These are phyloP conservation scores for Pestalotiopsis sp. DNA, from an alignment of 2,329 filamentous ascomycete species.

Conservation along the genomic window DNA sequence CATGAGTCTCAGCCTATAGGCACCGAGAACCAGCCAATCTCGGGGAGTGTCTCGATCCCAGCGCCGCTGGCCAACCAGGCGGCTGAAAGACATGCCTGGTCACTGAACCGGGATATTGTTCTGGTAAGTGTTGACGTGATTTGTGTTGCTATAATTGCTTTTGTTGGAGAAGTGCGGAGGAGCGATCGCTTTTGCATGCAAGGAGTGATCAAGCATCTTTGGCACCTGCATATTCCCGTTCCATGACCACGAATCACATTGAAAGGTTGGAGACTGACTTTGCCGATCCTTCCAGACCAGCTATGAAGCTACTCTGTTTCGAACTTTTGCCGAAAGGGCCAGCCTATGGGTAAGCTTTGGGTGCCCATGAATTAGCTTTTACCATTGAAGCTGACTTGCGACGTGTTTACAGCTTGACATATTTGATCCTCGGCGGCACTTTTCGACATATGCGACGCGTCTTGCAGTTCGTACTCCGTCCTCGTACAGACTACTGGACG, in stretches of 20 bases:
- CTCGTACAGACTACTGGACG: background rate
- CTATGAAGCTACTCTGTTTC: conserved; percentile 30
- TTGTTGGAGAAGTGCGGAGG: background rate
- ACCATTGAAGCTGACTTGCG: background rate
- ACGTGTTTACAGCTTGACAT: conserved; percentile 28
- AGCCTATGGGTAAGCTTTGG: conserved; percentile 22
- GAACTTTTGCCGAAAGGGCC: conserved; percentile 30
- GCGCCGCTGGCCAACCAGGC: conserved; percentile 15
- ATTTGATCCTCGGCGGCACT: conserved; percentile 34
- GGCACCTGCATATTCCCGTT: background rate
- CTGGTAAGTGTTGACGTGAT: conserved; percentile 14
- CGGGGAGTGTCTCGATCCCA: conserved; percentile 10
- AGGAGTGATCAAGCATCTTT: background rate
- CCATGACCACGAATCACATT: background rate
- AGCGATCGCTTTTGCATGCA: background rate
- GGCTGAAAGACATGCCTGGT: conserved; percentile 28
- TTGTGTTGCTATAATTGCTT: background rate
- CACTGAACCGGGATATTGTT: conserved; percentile 23
- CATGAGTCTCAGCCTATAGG: background rate
- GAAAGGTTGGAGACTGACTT: background rate
- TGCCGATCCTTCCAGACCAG: conserved; percentile 1
- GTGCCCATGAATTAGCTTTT: background rate
- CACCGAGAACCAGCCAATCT: conserved; percentile 16
- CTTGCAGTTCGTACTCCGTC: conserved; percentile 26
- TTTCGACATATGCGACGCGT: conserved; percentile 34